Evolutionary conservation across 1,284 basidiomycete genomes (phyloP).

Genomic region (Tetrapyrgos nigripes): DNA sequence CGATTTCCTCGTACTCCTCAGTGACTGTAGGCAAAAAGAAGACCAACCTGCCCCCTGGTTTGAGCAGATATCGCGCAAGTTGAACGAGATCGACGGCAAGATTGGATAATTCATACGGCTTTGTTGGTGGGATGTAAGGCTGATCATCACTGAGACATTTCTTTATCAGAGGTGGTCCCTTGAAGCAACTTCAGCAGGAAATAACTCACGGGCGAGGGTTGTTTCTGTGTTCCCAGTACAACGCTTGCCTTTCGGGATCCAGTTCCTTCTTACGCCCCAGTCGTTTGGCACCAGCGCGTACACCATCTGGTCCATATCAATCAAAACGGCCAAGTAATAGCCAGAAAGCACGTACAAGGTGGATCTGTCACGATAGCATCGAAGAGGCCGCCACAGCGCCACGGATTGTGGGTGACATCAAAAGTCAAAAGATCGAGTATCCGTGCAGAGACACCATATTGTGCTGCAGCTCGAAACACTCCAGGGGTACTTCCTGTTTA

Average conservation of each 20-base stretch:
- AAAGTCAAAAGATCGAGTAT: conserved; percentile 90
- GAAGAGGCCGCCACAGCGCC: conserved; percentile 87
- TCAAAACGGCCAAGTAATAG: not conserved
- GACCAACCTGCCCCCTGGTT: conserved; percentile 88
- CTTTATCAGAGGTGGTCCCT: not conserved
- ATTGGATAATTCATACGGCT: conserved; percentile 92
- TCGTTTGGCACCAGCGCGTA: conserved; percentile 95
- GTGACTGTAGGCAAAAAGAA: conserved; percentile 95
- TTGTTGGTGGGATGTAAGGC: conserved; percentile 86
- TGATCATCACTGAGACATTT: conserved; percentile 54
- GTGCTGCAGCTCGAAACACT: conserved; percentile 80
- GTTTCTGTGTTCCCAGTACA: conserved; percentile 44
- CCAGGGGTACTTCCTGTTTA: conserved; percentile 62
- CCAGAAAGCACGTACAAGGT: conserved; percentile 67
- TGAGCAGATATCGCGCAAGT: conserved; percentile 85
- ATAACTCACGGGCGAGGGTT: conserved; percentile 47
- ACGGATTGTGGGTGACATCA: conserved; percentile 90
- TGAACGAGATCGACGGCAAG: conserved; percentile 85
- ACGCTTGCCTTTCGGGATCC: conserved; percentile 43
- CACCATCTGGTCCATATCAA: conserved; percentile 70
- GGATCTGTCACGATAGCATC: conserved; percentile 97
- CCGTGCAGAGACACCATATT: conserved; percentile 81
- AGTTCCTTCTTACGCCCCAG: conserved; percentile 77
- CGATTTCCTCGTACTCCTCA: conserved; percentile 88
- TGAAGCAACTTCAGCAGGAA: not conserved